These are phyloP conservation scores for Mucor plumbeus DNA, from an alignment of 371 early-diverging fungal species.

Conservation along the genomic window DNA sequence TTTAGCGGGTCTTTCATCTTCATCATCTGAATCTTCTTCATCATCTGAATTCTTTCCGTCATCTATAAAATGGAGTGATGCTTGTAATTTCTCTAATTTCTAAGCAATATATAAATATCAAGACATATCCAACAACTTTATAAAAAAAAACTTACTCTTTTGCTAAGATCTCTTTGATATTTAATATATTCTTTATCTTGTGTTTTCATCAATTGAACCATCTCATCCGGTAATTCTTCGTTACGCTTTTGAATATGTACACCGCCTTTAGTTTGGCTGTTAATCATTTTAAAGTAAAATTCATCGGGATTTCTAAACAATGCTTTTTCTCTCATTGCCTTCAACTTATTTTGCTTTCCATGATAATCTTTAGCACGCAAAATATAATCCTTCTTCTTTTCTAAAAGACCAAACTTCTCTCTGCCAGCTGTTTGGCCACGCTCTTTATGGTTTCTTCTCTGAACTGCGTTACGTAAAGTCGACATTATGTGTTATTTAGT, in stretches of 20 bases:
- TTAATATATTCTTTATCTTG: slow-evolving; percentile 91
- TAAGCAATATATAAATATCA: slow-evolving; percentile 13
- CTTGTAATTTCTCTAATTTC: slow-evolving; percentile 79
- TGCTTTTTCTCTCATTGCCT: slow-evolving; percentile 87
- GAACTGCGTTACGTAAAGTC: slow-evolving; percentile 82
- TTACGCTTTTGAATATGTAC: slow-evolving; percentile 81
- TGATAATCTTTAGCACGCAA: slow-evolving; percentile 93
- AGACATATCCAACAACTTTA: not conserved
- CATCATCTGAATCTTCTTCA: slow-evolving; percentile 50
- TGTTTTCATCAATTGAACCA: slow-evolving; percentile 84
- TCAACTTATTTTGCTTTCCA: slow-evolving; percentile 82
- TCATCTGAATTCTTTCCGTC: slow-evolving; percentile 39
- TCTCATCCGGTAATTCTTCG: slow-evolving; percentile 75
- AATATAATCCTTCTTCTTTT: slow-evolving; percentile 97
- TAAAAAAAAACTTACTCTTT: slow-evolving; percentile 52
- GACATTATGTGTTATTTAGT: slow-evolving; percentile 33
- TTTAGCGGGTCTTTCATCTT: slow-evolving; percentile 35
- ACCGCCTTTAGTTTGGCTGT: slow-evolving; percentile 79
- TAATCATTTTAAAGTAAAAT: slow-evolving; percentile 97
- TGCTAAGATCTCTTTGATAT: slow-evolving; percentile 80
- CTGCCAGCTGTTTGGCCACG: slow-evolving; percentile 82
- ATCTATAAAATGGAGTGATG: slow-evolving; percentile 66
- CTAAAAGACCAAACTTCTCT: slow-evolving; percentile 81
- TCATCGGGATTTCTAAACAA: slow-evolving; percentile 92
- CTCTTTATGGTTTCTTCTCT: slow-evolving; percentile 91